These are phyloP conservation scores for Clavaria fumosa DNA, from an alignment of 768 basidiomycete genomes.

Conservation along the genomic window DNA sequence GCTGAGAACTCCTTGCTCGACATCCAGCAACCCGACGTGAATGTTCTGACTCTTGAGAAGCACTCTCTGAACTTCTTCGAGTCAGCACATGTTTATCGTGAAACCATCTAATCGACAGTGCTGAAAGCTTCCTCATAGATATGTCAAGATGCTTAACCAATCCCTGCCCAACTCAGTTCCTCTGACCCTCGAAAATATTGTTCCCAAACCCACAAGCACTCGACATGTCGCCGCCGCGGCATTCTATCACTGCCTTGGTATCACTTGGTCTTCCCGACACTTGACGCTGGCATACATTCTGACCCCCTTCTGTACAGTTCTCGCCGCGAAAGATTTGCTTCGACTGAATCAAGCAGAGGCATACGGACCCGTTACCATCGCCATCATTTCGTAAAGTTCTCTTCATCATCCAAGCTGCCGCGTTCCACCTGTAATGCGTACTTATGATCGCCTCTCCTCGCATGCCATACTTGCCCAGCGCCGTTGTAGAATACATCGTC, in stretches of 20 bases:
- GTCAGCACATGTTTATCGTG: slow-evolving; percentile 23
- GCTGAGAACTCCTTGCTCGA: slow-evolving; percentile 11
- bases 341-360: slow-evolving; percentile 42
- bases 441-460: no score
- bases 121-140: slow-evolving; percentile 27
- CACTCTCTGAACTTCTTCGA: slow-evolving; percentile 72
- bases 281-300: slow-evolving; percentile 3
- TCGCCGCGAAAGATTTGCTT: slow-evolving; percentile 62
- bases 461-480: no score
- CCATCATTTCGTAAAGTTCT: slow-evolving; percentile 14
- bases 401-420: neutral
- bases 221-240: slow-evolving; percentile 67
- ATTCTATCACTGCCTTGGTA: slow-evolving; percentile 78
- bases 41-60: slow-evolving; percentile 47
- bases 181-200: slow-evolving; percentile 50
- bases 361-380: slow-evolving; percentile 37
- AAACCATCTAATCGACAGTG: slow-evolving; percentile 9
- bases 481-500: no score
- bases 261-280: neutral
- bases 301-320: slow-evolving; percentile 28
- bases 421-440: no score
- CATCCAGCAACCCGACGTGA: slow-evolving; percentile 32
- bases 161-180: slow-evolving; percentile 33
- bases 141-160: slow-evolving; percentile 60
- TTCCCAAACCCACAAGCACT: slow-evolving; percentile 50